phyloP scores from a whole-genome alignment of 805 yeast genomes.

The Candida silvatica region DNA sequence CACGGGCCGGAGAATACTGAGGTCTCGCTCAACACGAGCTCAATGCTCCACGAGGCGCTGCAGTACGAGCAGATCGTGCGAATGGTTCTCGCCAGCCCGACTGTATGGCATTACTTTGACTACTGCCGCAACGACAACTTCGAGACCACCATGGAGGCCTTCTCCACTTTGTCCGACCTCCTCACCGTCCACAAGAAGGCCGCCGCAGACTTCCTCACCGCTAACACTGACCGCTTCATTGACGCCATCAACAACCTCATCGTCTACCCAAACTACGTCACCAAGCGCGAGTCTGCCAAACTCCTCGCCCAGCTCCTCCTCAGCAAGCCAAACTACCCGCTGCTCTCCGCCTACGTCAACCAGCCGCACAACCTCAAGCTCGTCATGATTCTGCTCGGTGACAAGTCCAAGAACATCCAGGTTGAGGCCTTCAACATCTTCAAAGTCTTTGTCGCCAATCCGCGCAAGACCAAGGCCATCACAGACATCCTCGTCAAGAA shows the following conservation, averaged over 20 bases:
- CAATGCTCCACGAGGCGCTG: slow-evolving; percentile 77
- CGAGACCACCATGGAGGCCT: slow-evolving; percentile 86
- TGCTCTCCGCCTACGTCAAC: slow-evolving; percentile 72
- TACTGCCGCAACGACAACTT: slow-evolving; percentile 71
- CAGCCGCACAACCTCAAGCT: slow-evolving; percentile 77
- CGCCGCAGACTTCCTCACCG: slow-evolving; percentile 61
- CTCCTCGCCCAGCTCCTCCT: slow-evolving; percentile 65
- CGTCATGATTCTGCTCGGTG: slow-evolving; percentile 79
- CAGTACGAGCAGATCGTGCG: slow-evolving; percentile 65
- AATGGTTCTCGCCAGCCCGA: slow-evolving; percentile 47
- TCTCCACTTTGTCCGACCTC: slow-evolving; percentile 65
- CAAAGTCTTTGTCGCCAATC: slow-evolving; percentile 95
- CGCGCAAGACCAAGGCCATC: slow-evolving; percentile 74
- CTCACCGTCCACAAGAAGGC: slow-evolving; percentile 61
- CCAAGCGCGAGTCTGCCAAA: slow-evolving; percentile 83
- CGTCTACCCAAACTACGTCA: slow-evolving; percentile 76
- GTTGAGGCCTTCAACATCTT: slow-evolving; percentile 88
- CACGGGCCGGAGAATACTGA: slow-evolving; percentile 70
- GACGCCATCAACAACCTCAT: slow-evolving; percentile 59
- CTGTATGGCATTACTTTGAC: slow-evolving; percentile 76
- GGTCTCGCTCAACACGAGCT: slow-evolving; percentile 64
- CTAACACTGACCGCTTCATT: slow-evolving; percentile 51
- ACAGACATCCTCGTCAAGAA: slow-evolving; percentile 78
- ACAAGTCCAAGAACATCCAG: slow-evolving; percentile 83
- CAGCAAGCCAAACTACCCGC: slow-evolving; percentile 57